Conservation (phyloP, 768 basidiomycete genomes). For the Amanita jacksonii region DNA sequence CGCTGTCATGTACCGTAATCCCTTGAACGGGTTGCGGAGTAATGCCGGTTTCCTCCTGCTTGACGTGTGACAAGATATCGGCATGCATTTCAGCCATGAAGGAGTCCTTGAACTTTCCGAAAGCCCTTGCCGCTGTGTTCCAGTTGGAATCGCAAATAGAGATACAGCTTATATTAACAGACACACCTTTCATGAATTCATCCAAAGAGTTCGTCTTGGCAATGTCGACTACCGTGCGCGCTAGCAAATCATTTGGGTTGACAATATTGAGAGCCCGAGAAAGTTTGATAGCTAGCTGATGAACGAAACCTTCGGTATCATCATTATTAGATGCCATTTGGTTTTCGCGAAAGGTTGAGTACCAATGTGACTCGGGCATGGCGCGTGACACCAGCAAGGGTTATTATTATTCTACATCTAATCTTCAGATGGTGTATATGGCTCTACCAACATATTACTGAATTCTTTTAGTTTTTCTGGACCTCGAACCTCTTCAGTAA, state of each 20-base stretch:
- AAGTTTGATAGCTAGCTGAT: constrained; percentile 68
- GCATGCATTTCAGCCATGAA: constrained; percentile 72
- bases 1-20: constrained; percentile 69
- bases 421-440: constrained; percentile 48
- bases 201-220: constrained; percentile 58
- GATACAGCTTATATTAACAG: background rate
- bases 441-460: constrained; percentile 83
- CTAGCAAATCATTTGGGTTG: constrained; percentile 79
- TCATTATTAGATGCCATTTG: constrained; percentile 1
- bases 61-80: constrained; percentile 65
- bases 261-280: constrained; percentile 71
- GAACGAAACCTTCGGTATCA: constrained; percentile 14
- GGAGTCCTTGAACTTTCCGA: constrained; percentile 80
- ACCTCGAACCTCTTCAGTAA: constrained; percentile 96
- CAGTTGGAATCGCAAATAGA: constrained; percentile 2
- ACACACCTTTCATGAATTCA: constrained; percentile 60
- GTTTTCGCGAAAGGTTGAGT: too few species aligned
- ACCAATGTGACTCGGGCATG: background rate
- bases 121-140: constrained; percentile 56
- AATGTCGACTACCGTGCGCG: constrained; percentile 69
- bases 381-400: background rate
- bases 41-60: constrained; percentile 50
- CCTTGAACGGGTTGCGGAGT: constrained; percentile 57
- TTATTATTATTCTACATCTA: constrained; percentile 2
- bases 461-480: constrained; percentile 90